Percentiles rank a stretch among this genome's conserved stretches.
Evolutionary conservation across 139 green algal genomes (phyloP).

Genomic region (Tetratostichococcus sp.): DNA sequence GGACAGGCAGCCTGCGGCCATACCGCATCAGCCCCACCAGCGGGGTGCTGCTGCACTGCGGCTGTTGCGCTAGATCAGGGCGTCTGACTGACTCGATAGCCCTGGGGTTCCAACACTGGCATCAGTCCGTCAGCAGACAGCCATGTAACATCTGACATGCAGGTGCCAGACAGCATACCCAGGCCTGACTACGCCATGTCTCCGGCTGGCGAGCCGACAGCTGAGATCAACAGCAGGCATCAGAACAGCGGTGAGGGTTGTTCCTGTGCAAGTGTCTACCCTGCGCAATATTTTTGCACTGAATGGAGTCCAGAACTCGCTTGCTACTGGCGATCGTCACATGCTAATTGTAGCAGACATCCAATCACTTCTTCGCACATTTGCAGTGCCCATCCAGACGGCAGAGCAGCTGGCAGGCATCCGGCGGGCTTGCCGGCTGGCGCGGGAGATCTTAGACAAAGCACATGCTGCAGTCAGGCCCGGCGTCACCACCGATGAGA

Average conservation of each 20-base stretch:
- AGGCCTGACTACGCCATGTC: conserved; percentile 61
- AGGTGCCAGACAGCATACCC: conserved; percentile 69
- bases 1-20: conserved; percentile 83
- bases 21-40: conserved; percentile 61
- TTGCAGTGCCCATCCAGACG: conserved; percentile 54
- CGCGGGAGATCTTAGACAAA: conserved; percentile 73
- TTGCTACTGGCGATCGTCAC: too few relatives aligned
- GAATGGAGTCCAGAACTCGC: too few relatives aligned
- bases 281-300: too few relatives aligned
- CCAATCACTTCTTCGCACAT: too few relatives aligned
- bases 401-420: conserved; percentile 69
- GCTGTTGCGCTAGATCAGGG: too few relatives aligned
- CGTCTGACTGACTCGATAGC: too few relatives aligned
- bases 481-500: conserved; percentile 91
- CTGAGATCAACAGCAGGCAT: conserved; percentile 73
- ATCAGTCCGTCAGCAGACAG: too few relatives aligned
- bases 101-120: too few relatives aligned
- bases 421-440: conserved; percentile 65
- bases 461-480: conserved; percentile 65
- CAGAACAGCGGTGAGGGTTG: conserved; percentile 48
- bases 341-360: too few relatives aligned
- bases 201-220: conserved; percentile 51
- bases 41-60: conserved; percentile 31
- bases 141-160: too few relatives aligned
- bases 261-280: background rate